Base-by-base conservation (phyloP, 1,139 yeast species). In the Zhuliangozyma blackwelliae region DNA sequence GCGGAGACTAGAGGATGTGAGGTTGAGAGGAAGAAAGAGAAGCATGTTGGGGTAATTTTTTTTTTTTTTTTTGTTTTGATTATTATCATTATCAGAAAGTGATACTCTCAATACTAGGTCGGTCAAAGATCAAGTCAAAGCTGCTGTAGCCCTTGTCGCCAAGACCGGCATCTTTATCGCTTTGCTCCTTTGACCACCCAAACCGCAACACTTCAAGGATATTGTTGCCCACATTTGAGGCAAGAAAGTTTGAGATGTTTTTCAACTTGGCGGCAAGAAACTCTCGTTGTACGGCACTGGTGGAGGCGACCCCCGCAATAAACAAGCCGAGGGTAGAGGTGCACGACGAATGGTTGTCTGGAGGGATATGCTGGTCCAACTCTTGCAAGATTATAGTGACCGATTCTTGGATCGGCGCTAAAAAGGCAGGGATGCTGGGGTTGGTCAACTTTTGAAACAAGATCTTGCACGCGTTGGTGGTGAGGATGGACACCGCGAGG, bases 11-110 rank as follows among this genome's bases (percentile, higher is more conserved):
- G 87, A 82, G 38, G 95, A 85, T 36, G 98, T 92, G 1, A 69
- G 97, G 49, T 61, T 84, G 63, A 76, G 98, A 54, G 99, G 99
- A 2, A 73, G 99, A 49, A 92, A 92, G 72, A 75, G 98, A 59
- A 84, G 95, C 46, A 87, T 90, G 96, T 66, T 90, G 35, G 97
- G 97, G 10, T 85, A 37, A 16, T 3, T 4, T 16, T 16, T 16
- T 16, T 16, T 16, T 16, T 3, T 16, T 16, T 16, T 16, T n/a
- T n/a, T n/a, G 33, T 8, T n/a, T 32, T 9, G 16, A 12, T 11
- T 23, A 31, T 20, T 11, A 20, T 16, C 19, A 31, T n/a, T 16
- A 4, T 27, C 29, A 40, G 13, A 41, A 41, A 11, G 41, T 35
- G 13, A 41, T 29, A 33, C 33, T 36, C 28, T 41, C 45, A 7